These are phyloP conservation scores for Dendryphion nanum DNA, from an alignment of 2,329 filamentous ascomycete genomes.

Conservation along the genomic window DNA sequence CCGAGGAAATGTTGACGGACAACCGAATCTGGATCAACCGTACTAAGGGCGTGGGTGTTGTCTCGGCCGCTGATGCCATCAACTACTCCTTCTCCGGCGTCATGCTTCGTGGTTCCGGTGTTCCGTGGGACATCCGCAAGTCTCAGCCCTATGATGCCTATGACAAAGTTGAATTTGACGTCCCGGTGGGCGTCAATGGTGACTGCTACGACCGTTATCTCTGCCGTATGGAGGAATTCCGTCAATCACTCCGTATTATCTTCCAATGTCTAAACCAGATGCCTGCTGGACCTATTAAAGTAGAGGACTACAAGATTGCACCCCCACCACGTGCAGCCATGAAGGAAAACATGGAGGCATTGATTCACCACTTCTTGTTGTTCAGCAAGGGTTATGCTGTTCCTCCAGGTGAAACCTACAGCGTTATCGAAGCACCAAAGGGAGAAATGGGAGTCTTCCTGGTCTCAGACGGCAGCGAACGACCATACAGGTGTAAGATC, in stretches of 20 bases:
- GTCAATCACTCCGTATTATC: slow-evolving; percentile 96
- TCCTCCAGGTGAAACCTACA: slow-evolving; percentile 96
- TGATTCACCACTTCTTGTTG: slow-evolving; percentile 98
- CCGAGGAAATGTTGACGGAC: slow-evolving; percentile 96
- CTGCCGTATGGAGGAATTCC: slow-evolving; percentile 99
- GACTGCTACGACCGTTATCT: slow-evolving; percentile 99
- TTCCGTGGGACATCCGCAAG: slow-evolving; percentile 96
- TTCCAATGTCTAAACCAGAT: slow-evolving; percentile 99
- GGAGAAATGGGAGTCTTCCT: slow-evolving; percentile 98
- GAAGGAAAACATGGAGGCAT: slow-evolving; percentile 99
- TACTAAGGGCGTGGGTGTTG: slow-evolving; percentile 86
- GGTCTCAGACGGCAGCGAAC: slow-evolving; percentile 92
- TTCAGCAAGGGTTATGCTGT: slow-evolving; percentile 99
- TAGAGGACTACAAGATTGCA: slow-evolving; percentile 98
- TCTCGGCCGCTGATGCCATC: slow-evolving; percentile 87
- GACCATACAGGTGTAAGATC: slow-evolving; percentile 97
- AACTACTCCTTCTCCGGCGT: slow-evolving; percentile 97
- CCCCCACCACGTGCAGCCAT: slow-evolving; percentile 95
- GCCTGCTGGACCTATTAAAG: slow-evolving; percentile 87
- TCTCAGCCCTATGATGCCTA: slow-evolving; percentile 97
- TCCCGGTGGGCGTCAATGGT: slow-evolving; percentile 92
- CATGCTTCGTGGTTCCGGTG: slow-evolving; percentile 94
- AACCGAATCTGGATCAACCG: slow-evolving; percentile 99
- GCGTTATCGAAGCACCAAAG: slow-evolving; percentile 98
- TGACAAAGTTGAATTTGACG: slow-evolving; percentile 95